These are phyloP conservation scores for Metschnikowia colocasiae DNA, from an alignment of 805 yeast species.

Conservation along the genomic window DNA sequence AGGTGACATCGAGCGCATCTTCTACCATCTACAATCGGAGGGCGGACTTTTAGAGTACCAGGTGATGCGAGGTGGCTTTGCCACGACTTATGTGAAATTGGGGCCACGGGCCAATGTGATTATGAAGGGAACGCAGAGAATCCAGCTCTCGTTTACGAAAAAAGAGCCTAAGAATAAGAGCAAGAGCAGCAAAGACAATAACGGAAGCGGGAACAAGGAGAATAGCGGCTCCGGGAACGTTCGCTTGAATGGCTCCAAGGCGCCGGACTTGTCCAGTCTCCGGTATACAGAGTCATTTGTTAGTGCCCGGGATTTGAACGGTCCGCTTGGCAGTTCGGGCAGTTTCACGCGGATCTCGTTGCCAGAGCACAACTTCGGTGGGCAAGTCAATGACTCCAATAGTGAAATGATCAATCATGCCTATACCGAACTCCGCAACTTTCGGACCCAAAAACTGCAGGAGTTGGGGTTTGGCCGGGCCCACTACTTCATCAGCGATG, in stretches of 20 bases:
- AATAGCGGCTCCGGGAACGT: background rate
- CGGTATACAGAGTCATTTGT: conserved; percentile 25
- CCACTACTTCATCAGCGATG: conserved; percentile 24
- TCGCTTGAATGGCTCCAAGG: conserved; percentile 11
- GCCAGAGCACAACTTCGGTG: conserved; percentile 19
- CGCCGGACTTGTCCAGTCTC: conserved; percentile 13
- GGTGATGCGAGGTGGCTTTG: conserved; percentile 71
- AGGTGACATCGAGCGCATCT: conserved; percentile 74
- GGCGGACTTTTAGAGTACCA: conserved; percentile 68
- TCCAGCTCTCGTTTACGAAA: conserved; percentile 51
- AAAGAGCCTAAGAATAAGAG: conserved; percentile 4
- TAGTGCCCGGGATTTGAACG: conserved; percentile 21
- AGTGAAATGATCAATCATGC: conserved; percentile 26
- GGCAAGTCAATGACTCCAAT: conserved; percentile 17
- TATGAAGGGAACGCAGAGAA: conserved; percentile 39
- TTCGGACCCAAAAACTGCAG: conserved; percentile 42
- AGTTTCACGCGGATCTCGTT: conserved; percentile 19
- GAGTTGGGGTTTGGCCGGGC: conserved; percentile 32
- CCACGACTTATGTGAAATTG: conserved; percentile 64
- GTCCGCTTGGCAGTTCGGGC: background rate
- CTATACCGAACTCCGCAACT: conserved; percentile 36
- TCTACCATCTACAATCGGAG: conserved; percentile 69
- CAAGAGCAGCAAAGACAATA: background rate
- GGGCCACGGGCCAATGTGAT: conserved; percentile 58
- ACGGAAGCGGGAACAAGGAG: background rate